Evolutionary conservation across 2,329 filamentous ascomycete genomes (phyloP).

Genomic region (Ilyonectria destructans): DNA sequence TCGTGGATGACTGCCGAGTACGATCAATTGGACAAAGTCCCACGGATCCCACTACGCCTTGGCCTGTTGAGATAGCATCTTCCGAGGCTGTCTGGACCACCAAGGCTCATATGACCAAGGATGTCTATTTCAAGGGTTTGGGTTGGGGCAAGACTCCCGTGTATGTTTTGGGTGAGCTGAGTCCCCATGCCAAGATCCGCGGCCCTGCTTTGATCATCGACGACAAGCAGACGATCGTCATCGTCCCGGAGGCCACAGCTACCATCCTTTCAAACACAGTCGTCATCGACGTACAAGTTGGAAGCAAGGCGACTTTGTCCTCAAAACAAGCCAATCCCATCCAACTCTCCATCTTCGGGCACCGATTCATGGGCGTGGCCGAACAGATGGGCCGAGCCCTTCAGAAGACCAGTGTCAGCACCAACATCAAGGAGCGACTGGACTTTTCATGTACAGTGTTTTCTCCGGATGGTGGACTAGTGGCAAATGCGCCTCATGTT

Average conservation of each 20-base stretch:
- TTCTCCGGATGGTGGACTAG: conserved; percentile 80
- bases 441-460: conserved; percentile 88
- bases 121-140: conserved; percentile 85
- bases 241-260: conserved; percentile 84
- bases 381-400: conserved; percentile 86
- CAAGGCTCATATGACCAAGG: conserved; percentile 75
- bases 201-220: conserved; percentile 90
- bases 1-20: conserved; percentile 89
- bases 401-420: conserved; percentile 85
- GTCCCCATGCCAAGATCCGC: conserved; percentile 78
- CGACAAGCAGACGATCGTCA: conserved; percentile 90
- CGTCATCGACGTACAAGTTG: conserved; percentile 82
- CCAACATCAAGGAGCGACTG: conserved; percentile 85
- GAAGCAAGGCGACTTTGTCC: conserved; percentile 49
- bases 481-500: conserved; percentile 84
- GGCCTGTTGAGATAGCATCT: conserved; percentile 82
- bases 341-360: conserved; percentile 83
- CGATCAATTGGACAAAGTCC: conserved; percentile 89
- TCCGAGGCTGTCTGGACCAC: conserved; percentile 69
- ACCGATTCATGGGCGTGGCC: conserved; percentile 87
- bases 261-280: conserved; percentile 88
- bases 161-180: conserved; percentile 83
- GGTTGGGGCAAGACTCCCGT: conserved; percentile 83
- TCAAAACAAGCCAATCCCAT: conserved; percentile 77
- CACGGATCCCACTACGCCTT: conserved; percentile 84